These are phyloP conservation scores for Coprinopsis strossmayeri DNA, from an alignment of 768 basidiomycete species.

Conservation along the genomic window DNA sequence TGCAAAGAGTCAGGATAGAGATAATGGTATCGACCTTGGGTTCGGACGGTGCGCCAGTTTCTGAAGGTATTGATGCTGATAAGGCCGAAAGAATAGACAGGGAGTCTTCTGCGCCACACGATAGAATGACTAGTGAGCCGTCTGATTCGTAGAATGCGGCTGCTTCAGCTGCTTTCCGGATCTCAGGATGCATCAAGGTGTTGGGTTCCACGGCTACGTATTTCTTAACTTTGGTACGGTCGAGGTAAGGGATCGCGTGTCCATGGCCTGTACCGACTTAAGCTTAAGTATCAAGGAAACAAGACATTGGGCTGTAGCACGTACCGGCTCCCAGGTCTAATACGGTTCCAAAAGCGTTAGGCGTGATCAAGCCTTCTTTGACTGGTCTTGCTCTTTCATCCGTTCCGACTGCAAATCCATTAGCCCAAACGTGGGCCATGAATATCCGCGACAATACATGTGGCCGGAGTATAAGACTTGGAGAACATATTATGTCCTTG, in stretches of 20 bases:
- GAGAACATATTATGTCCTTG: neutral
- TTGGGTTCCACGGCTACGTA: constrained; percentile 77
- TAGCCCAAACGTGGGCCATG: no score
- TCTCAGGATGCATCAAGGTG: constrained; percentile 48
- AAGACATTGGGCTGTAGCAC: constrained; percentile 6
- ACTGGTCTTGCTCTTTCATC: constrained; percentile 35
- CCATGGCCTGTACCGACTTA: constrained; percentile 43
- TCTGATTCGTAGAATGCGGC: constrained; percentile 48
- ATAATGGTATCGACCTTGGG: constrained; percentile 64
- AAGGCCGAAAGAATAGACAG: no score
- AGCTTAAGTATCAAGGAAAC: neutral
- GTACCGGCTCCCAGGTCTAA: constrained; percentile 66
- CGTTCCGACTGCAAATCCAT: no score
- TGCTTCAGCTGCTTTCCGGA: constrained; percentile 40
- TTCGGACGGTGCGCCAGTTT: no score
- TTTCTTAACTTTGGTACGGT: constrained; percentile 31
- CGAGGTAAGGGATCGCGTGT: constrained; percentile 56
- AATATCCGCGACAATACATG: constrained; percentile 21
- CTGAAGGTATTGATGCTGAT: no score
- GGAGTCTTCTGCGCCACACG: no score
- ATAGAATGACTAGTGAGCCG: constrained; percentile 50
- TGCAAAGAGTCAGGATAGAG: constrained; percentile 61
- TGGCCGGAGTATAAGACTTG: neutral
- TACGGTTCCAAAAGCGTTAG: constrained; percentile 51
- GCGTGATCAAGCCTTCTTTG: constrained; percentile 49